phyloP scores from a whole-genome alignment of 2,329 filamentous ascomycete genomes.

The Cladophialophora carrionii region DNA sequence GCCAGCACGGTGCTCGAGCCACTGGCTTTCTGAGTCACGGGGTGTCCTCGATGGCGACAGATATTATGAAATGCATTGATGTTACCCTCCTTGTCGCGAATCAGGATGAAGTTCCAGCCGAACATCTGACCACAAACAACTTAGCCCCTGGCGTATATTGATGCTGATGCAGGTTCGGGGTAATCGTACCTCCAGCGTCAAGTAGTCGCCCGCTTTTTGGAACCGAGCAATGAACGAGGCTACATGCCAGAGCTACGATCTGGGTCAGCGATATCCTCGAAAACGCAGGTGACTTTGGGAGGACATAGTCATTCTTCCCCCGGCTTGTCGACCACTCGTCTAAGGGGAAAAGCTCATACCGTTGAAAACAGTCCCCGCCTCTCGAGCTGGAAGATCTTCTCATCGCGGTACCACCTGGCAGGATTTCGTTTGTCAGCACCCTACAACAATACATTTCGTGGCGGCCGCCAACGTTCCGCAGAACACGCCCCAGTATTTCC shows the following conservation, averaged over 20 bases:
- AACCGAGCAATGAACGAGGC: slow-evolving; percentile 32
- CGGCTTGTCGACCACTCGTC: too few relatives aligned
- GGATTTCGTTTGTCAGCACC: background rate
- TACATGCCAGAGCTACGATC: slow-evolving; percentile 31
- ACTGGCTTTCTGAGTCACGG: slow-evolving; percentile 49
- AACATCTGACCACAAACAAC: slow-evolving; percentile 38
- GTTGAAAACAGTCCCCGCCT: slow-evolving; percentile 31
- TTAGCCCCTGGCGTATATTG: background rate
- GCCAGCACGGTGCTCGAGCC: slow-evolving; percentile 52
- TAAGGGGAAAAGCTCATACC: slow-evolving; percentile 16
- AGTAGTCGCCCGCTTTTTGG: slow-evolving; percentile 33
- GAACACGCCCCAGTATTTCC: background rate
- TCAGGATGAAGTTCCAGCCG: slow-evolving; percentile 60
- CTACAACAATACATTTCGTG: background rate
- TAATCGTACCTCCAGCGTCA: slow-evolving; percentile 29
- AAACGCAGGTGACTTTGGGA: background rate
- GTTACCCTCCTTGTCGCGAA: slow-evolving; percentile 54
- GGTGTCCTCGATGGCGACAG: slow-evolving; percentile 64
- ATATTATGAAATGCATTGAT: slow-evolving; percentile 67
- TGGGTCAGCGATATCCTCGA: background rate
- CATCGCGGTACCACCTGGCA: slow-evolving; percentile 34
- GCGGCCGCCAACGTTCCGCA: slow-evolving; percentile 11
- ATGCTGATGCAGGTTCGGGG: background rate
- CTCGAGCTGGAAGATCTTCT: slow-evolving; percentile 36
- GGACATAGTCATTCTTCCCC: background rate